Evolutionary conservation across 2,329 filamentous ascomycete species (phyloP).

Genomic region (Ceratocystis eucalypticola): DNA sequence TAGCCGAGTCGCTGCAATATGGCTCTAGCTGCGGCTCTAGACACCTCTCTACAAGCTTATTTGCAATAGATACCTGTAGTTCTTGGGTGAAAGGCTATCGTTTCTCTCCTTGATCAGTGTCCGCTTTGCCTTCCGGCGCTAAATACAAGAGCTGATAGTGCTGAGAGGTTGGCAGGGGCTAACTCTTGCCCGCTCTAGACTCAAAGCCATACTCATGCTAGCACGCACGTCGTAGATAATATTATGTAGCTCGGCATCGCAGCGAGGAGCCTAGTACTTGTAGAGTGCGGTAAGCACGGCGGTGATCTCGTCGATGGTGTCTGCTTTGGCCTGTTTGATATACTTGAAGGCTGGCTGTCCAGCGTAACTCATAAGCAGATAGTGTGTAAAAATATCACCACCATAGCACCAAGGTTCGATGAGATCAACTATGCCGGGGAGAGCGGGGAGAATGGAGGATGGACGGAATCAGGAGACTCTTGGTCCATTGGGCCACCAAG

Average conservation of each 20-base stretch:
- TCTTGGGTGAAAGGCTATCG: no score
- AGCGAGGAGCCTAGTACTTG: not conserved
- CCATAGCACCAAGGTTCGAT: not conserved
- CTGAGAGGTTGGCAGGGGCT: not conserved
- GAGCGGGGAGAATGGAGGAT: not conserved
- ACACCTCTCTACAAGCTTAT: not conserved
- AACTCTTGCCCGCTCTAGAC: not conserved
- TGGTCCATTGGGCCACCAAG: not conserved
- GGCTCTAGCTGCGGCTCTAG: no score
- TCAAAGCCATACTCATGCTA: not conserved
- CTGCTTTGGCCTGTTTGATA: not conserved
- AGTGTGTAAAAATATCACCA: not conserved
- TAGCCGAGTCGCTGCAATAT: no score
- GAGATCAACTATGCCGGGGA: not conserved
- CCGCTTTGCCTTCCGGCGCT: no score
- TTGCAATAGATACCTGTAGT: not conserved
- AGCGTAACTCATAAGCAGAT: not conserved
- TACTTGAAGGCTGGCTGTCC: not conserved
- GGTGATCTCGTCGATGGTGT: not conserved
- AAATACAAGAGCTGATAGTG: no score
- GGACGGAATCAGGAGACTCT: not conserved
- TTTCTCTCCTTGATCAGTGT: no score
- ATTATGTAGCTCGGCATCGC: not conserved
- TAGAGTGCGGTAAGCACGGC: not conserved
- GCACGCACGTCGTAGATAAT: not conserved